These are phyloP conservation scores for Phytophthora chlamydospora DNA, from an alignment of 352 stramenopile species.

Conservation along the genomic window DNA sequence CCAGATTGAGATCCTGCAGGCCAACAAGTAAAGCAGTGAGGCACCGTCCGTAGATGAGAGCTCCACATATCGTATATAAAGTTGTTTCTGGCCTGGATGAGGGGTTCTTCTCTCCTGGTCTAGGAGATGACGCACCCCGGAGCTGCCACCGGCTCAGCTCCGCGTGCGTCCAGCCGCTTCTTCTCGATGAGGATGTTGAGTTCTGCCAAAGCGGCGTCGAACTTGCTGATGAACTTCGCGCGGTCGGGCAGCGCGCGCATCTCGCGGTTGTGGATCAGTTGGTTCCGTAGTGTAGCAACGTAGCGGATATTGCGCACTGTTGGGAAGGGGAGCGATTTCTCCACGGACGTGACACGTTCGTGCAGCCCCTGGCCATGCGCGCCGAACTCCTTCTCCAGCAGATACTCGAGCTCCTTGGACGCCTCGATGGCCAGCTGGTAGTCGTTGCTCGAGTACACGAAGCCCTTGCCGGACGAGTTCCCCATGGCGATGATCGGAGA, in stretches of 20 bases:
- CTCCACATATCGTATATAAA: slow-evolving; percentile 17
- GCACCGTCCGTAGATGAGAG: neutral
- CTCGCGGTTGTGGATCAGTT: slow-evolving; percentile 78
- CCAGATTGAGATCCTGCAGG: slow-evolving; percentile 53
- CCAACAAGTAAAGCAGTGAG: slow-evolving; percentile 28
- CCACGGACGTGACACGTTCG: slow-evolving; percentile 67
- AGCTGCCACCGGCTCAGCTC: neutral
- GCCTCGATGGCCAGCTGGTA: slow-evolving; percentile 85
- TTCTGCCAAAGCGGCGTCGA: slow-evolving; percentile 64
- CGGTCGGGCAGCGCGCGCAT: slow-evolving; percentile 66
- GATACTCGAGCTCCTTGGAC: slow-evolving; percentile 81
- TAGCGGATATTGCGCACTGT: slow-evolving; percentile 77
- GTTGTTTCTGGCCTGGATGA: neutral
- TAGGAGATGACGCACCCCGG: slow-evolving; percentile 44
- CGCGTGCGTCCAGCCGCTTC: slow-evolving; percentile 42
- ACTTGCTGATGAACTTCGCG: slow-evolving; percentile 65
- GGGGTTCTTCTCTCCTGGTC: neutral
- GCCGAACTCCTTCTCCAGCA: slow-evolving; percentile 70
- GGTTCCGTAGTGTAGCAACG: slow-evolving; percentile 82
- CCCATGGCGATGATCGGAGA: slow-evolving; percentile 17
- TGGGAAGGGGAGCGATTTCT: slow-evolving; percentile 44
- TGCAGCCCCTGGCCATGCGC: slow-evolving; percentile 74
- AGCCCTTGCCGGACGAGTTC: slow-evolving; percentile 27
- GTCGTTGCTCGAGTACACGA: slow-evolving; percentile 68
- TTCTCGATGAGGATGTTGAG: slow-evolving; percentile 67